phyloP scores from a whole-genome alignment of 2,329 filamentous ascomycete genomes.

The Onygenales sp. region DNA sequence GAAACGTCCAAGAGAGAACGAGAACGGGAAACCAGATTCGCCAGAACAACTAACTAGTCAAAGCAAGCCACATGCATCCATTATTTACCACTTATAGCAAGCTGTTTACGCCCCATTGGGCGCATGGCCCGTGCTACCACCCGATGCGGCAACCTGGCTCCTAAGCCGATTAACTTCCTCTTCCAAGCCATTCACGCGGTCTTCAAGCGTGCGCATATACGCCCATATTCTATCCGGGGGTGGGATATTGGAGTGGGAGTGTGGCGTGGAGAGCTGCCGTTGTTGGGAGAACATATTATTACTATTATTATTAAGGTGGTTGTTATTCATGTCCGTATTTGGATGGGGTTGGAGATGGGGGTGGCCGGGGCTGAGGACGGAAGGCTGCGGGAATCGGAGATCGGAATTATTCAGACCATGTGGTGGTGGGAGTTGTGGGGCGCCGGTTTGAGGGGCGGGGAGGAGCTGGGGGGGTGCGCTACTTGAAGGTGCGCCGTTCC shows the following conservation, averaged over 20 bases:
- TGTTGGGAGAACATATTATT: not conserved
- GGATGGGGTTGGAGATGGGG: conserved; percentile 2
- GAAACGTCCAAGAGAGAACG: too few relatives aligned
- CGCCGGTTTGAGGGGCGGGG: conserved; percentile 8
- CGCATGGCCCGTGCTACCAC: not conserved
- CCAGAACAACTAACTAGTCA: too few relatives aligned
- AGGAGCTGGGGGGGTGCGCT: conserved; percentile 5
- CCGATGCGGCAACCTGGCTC: conserved; percentile 14
- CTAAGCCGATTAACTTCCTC: conserved; percentile 22
- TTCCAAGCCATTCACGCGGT: conserved; percentile 23
- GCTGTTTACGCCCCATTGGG: conserved; percentile 3
- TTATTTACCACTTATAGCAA: too few relatives aligned
- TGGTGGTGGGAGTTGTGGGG: conserved; percentile 25
- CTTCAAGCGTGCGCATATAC: conserved; percentile 23
- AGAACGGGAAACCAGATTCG: too few relatives aligned
- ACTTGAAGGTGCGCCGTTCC: conserved; percentile 9
- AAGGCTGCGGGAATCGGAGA: conserved; percentile 23
- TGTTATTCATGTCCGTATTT: conserved; percentile 4
- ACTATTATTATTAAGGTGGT: conserved; percentile 7
- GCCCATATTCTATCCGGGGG: conserved; percentile 18
- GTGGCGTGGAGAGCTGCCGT: conserved; percentile 2
- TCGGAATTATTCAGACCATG: conserved; percentile 24
- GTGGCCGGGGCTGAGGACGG: conserved; percentile 12
- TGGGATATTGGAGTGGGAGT: conserved; percentile 4
- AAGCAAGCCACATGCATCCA: too few relatives aligned